Conservation (phyloP, 2,329 filamentous ascomycete species). For the Phaeosphaeriaceae sp. region DNA sequence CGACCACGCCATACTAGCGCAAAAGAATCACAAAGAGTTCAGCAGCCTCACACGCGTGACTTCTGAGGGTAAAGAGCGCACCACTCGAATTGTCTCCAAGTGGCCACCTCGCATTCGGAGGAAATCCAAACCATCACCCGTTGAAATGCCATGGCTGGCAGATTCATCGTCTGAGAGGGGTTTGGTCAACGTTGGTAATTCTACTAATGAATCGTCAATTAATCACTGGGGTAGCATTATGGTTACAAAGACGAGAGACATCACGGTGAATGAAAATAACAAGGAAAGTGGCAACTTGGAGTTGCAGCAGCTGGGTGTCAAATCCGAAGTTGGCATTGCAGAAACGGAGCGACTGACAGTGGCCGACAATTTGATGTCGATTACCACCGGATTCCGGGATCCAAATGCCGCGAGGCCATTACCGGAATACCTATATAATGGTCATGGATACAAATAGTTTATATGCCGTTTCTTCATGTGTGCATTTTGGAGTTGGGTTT, state of each 20-base stretch:
- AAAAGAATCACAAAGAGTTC: constrained; percentile 56
- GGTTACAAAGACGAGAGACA: constrained; percentile 46
- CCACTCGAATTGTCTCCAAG: constrained; percentile 10
- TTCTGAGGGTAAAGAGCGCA: constrained; percentile 9
- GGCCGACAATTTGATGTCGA: constrained; percentile 46
- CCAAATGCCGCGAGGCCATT: constrained; percentile 21
- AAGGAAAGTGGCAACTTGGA: constrained; percentile 34
- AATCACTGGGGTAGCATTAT: constrained; percentile 48
- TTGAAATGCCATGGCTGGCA: constrained; percentile 21
- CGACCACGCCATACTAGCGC: constrained; percentile 53
- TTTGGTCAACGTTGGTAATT: constrained; percentile 22
- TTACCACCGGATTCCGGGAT: constrained; percentile 40
- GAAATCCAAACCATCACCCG: constrained; percentile 9
- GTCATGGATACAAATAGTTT: constrained; percentile 7
- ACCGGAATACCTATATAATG: constrained; percentile 18
- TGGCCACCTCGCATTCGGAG: constrained; percentile 23
- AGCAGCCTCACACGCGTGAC: constrained; percentile 41
- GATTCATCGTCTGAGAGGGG: constrained; percentile 43
- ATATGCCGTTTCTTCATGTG: not conserved
- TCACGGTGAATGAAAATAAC: constrained; percentile 35
- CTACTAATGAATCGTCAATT: constrained; percentile 9
- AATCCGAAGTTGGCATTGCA: constrained; percentile 38
- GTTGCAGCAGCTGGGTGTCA: constrained; percentile 41
- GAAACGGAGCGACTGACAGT: constrained; percentile 51
- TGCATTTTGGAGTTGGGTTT: constrained; percentile 6